phyloP scores from a whole-genome alignment of 192 early-diverging fungal genomes.

The Umbelopsis isabellina region DNA sequence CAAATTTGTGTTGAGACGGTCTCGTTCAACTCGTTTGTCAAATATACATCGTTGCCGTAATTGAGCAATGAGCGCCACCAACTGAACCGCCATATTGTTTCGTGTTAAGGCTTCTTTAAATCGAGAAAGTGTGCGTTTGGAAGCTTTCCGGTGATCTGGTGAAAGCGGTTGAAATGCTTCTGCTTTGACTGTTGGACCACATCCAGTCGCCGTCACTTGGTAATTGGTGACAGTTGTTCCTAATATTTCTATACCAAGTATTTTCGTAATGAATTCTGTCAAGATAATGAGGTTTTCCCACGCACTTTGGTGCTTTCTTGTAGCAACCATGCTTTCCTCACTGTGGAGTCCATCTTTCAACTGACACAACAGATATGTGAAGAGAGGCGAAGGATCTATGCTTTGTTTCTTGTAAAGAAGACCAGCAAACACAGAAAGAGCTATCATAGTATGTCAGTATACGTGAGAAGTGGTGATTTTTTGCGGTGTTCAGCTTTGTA shows the following conservation, averaged over 20 bases:
- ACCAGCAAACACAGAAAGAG: slow-evolving; percentile 67
- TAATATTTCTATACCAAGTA: slow-evolving; percentile 69
- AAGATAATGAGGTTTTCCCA: slow-evolving; percentile 67
- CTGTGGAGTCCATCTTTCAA: slow-evolving; percentile 38
- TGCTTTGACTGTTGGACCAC: slow-evolving; percentile 60
- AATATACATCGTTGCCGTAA: slow-evolving; percentile 55
- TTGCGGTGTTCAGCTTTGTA: too few relatives aligned
- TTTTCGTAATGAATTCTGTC: slow-evolving; percentile 69
- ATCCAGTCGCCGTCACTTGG: slow-evolving; percentile 68
- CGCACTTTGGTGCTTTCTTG: slow-evolving; percentile 38
- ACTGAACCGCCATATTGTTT: slow-evolving; percentile 51
- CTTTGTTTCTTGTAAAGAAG: slow-evolving; percentile 59
- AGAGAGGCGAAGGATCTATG: slow-evolving; percentile 65
- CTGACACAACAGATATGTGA: slow-evolving; percentile 69
- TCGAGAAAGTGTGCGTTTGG: slow-evolving; percentile 46
- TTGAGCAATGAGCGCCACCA: slow-evolving; percentile 68
- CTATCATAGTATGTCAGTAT: not conserved
- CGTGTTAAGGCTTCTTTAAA: slow-evolving; percentile 62
- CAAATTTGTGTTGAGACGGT: slow-evolving; percentile 48
- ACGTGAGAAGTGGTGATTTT: too few relatives aligned
- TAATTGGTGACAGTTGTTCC: slow-evolving; percentile 56
- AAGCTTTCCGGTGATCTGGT: slow-evolving; percentile 52
- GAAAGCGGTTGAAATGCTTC: slow-evolving; percentile 58
- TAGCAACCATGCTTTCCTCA: slow-evolving; percentile 1
- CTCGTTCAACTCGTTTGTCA: slow-evolving; percentile 30